Evolutionary conservation across 345 rosid genomes (phyloP).

Genomic region (Tarenaya hassleriana): DNA sequence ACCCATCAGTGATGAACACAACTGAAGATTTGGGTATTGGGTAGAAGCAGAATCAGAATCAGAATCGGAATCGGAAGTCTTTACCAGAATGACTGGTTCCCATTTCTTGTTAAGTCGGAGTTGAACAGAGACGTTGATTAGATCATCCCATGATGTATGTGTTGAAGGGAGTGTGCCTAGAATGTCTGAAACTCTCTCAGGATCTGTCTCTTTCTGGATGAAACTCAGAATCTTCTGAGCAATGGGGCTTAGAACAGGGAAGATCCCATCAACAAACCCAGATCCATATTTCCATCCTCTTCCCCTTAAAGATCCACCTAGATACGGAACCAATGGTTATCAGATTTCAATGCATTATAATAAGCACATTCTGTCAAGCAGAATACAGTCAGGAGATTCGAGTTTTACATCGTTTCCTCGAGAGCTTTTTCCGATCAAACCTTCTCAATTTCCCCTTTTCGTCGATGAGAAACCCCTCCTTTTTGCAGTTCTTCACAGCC

Average conservation of each 20-base stretch:
- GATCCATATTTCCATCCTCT: constrained; percentile 96
- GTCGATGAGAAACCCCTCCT: constrained; percentile 58
- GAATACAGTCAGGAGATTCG: neutral
- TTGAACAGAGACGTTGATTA: constrained; percentile 69
- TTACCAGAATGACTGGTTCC: constrained; percentile 65
- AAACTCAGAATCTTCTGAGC: constrained; percentile 66
- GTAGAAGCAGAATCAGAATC: neutral
- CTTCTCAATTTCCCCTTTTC: constrained; percentile 58
- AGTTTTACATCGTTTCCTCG: constrained; percentile 55
- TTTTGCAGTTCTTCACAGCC: constrained; percentile 32
- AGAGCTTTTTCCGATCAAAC: constrained; percentile 59
- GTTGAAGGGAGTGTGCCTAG: constrained; percentile 62
- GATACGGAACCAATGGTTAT: constrained; percentile 8
- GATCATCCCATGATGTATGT: constrained; percentile 81
- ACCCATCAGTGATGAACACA: neutral
- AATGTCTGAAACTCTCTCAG: constrained; percentile 36
- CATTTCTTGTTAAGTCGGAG: constrained; percentile 74
- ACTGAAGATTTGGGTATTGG: too few species aligned
- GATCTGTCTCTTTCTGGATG: constrained; percentile 43
- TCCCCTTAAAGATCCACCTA: constrained; percentile 87
- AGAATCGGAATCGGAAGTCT: constrained; percentile 10
- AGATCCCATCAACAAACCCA: constrained; percentile 88
- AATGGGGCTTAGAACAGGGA: constrained; percentile 75
- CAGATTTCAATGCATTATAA: neutral
- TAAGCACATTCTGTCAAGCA: neutral